phyloP scores from a whole-genome alignment of 2,329 filamentous ascomycete genomes.

The Akanthomyces lecanii region DNA sequence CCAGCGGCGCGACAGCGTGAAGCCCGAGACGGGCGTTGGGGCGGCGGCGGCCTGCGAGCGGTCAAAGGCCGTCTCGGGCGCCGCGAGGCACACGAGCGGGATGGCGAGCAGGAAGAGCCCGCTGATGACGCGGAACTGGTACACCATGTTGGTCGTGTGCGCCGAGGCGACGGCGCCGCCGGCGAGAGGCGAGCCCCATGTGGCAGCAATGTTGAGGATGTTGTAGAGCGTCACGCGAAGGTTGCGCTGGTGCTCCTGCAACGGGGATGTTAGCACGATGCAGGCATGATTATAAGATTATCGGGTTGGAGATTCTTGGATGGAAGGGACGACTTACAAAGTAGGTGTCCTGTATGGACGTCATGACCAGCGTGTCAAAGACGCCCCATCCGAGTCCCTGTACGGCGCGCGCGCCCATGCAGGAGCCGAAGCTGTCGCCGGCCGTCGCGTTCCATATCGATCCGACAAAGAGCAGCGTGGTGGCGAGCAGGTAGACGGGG shows the following conservation, averaged over 20 bases:
- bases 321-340: slow-evolving; percentile 40
- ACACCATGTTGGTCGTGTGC: slow-evolving; percentile 36
- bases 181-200: slow-evolving; percentile 51
- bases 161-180: slow-evolving; percentile 43
- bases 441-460: slow-evolving; percentile 47
- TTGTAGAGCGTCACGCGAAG: slow-evolving; percentile 43
- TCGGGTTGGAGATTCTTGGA: too few species aligned
- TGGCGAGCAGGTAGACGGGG: slow-evolving; percentile 47
- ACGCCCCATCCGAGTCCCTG: slow-evolving; percentile 57
- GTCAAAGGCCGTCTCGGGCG: slow-evolving; percentile 51
- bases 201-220: slow-evolving; percentile 41
- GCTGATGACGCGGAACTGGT: slow-evolving; percentile 50
- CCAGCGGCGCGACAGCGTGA: slow-evolving; percentile 19
- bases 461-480: slow-evolving; percentile 44
- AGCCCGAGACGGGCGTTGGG: slow-evolving; percentile 20
- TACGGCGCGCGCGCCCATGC: slow-evolving; percentile 49
- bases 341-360: slow-evolving; percentile 53
- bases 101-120: slow-evolving; percentile 44
- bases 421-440: slow-evolving; percentile 37
- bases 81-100: slow-evolving; percentile 43
- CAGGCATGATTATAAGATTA: too few species aligned
- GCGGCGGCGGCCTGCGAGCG: slow-evolving; percentile 29
- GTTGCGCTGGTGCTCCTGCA: slow-evolving; percentile 50
- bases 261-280: too few species aligned
- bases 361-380: slow-evolving; percentile 50